Conservation (phyloP, 1,284 basidiomycete species). For the Ceratobasidium sp. region DNA sequence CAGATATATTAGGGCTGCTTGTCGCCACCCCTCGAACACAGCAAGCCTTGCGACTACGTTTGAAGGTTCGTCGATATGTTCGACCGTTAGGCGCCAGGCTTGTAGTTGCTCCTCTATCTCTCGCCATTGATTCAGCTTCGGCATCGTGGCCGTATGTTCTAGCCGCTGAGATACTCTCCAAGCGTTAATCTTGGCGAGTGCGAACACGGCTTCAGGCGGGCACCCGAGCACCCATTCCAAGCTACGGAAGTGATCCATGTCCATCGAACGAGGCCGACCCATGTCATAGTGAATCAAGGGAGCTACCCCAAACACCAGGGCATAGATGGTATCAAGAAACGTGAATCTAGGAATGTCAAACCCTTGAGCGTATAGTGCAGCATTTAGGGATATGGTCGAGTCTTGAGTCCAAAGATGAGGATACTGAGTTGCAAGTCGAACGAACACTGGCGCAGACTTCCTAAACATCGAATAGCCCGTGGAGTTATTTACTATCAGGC, state of each 20-base stretch:
- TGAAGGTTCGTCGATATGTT: slow-evolving; percentile 5
- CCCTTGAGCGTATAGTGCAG: neutral
- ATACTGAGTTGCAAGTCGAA: neutral
- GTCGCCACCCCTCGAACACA: slow-evolving; percentile 5
- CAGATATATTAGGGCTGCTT: slow-evolving; percentile 15
- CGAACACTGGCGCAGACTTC: neutral
- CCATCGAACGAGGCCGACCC: neutral
- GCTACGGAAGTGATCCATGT: neutral
- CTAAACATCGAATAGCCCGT: slow-evolving; percentile 1
- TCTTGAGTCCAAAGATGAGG: neutral
- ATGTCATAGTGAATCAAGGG: slow-evolving; percentile 13
- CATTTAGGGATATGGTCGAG: neutral
- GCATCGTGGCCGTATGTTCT: neutral
- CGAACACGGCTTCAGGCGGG: neutral
- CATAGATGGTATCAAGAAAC: slow-evolving; percentile 1
- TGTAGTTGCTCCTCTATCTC: slow-evolving; percentile 9
- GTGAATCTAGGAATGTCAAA: neutral
- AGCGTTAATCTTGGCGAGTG: slow-evolving; percentile 17
- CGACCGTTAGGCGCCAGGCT: neutral
- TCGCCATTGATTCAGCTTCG: neutral
- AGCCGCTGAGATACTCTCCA: slow-evolving; percentile 1
- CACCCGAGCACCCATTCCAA: slow-evolving; percentile 17
- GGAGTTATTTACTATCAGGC: too few relatives aligned
- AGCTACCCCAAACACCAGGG: neutral
- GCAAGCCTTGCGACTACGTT: slow-evolving; percentile 9